Evolutionary conservation across 208 protist genomes (phyloP).

Genomic region (Angomonas ambiguus): DNA sequence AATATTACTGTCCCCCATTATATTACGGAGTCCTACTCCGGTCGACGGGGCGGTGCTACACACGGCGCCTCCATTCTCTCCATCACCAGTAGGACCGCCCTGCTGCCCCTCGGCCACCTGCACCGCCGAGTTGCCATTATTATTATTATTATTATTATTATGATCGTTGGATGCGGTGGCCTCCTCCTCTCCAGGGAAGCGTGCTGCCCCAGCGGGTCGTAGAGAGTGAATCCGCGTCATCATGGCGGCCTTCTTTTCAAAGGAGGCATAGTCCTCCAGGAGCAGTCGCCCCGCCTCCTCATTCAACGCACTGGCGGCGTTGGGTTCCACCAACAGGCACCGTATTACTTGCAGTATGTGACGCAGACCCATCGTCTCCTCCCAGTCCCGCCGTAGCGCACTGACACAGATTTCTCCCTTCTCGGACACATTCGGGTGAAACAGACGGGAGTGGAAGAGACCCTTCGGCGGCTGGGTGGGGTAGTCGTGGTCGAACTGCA

Average conservation of each 20-base stretch:
- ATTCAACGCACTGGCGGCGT: conserved; percentile 98
- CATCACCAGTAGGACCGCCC: no score
- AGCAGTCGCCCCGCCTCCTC: conserved; percentile 97
- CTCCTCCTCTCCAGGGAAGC: conserved; percentile 18
- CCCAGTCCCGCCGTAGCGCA: conserved; percentile 98
- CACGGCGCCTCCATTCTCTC: not conserved
- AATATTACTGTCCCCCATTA: conserved; percentile 11
- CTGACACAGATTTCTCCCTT: conserved; percentile 99
- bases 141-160: no score
- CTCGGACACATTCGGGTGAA: conserved; percentile 98
- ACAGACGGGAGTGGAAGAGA: conserved; percentile 98
- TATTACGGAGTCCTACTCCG: conserved; percentile 11
- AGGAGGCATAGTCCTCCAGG: conserved; percentile 94
- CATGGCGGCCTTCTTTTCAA: conserved; percentile 75
- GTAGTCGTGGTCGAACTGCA: conserved; percentile 92
- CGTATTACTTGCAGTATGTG: conserved; percentile 94
- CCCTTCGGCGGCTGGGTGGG: conserved; percentile 96
- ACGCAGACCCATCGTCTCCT: conserved; percentile 86
- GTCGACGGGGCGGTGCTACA: not conserved
- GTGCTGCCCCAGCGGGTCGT: conserved; percentile 28
- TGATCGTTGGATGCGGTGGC: not conserved
- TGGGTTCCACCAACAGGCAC: conserved; percentile 98
- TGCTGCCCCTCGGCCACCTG: no score
- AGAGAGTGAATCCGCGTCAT: conserved; percentile 71
- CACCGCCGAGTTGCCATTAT: not conserved